Conservation (phyloP, 2,329 filamentous ascomycete species). For the Piedraia hortae region DNA sequence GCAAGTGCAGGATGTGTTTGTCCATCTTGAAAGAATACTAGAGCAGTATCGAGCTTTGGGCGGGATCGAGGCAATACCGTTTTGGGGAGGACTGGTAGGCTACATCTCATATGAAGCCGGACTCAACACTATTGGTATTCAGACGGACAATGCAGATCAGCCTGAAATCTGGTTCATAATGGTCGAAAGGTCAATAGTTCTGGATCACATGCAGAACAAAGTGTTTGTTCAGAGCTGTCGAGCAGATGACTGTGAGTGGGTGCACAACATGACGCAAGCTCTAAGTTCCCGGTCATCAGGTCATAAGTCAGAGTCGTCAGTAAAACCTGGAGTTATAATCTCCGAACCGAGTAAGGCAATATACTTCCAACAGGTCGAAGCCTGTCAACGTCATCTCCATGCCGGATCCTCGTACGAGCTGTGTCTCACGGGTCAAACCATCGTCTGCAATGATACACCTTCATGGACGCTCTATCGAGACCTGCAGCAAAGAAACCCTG, state of each 20-base stretch:
- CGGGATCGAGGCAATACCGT: conserved; percentile 23
- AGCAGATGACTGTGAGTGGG: conserved; percentile 14
- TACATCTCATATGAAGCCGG: conserved; percentile 70
- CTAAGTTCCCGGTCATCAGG: not conserved
- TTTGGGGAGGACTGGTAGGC: conserved; percentile 63
- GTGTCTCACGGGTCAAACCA: conserved; percentile 52
- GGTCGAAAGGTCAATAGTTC: conserved; percentile 47
- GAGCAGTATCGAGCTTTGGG: conserved; percentile 10
- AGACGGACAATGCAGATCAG: conserved; percentile 16
- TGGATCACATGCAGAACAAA: conserved; percentile 38
- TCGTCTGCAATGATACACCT: conserved; percentile 19
- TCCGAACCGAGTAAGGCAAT: conserved; percentile 2
- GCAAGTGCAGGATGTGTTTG: conserved; percentile 14
- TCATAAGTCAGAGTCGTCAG: too few relatives aligned
- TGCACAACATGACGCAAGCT: conserved; percentile 2
- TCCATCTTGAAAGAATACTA: conserved; percentile 16
- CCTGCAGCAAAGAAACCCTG: conserved; percentile 44
- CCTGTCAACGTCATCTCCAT: conserved; percentile 43
- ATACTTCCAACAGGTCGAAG: conserved; percentile 39
- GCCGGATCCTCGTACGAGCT: conserved; percentile 67
- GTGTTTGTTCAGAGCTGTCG: conserved; percentile 42
- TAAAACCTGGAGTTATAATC: conserved; percentile 1
- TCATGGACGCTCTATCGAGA: conserved; percentile 45
- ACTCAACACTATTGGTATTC: conserved; percentile 29
- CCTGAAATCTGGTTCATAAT: conserved; percentile 54